Base-by-base conservation (phyloP, 306 rosid genomes). In the Canavalia gladiata region DNA sequence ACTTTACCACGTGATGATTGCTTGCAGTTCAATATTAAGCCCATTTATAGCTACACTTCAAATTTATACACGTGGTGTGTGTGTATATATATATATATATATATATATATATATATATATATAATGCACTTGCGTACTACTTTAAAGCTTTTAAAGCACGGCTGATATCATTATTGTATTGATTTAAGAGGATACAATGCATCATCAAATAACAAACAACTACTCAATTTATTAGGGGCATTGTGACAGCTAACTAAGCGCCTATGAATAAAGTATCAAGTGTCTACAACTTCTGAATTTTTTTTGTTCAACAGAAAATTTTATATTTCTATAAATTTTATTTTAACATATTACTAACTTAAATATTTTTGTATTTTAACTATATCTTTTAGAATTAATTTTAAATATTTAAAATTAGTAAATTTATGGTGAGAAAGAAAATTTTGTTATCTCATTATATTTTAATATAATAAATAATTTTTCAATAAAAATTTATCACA, bases 191-290 rank as follows among this genome's bases (percentile, higher is more conserved):
- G 54, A 39, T 68, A 45, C 4, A n/a, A 12, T 6, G 1, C 65
- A 13, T 0, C 66, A 39, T 11, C 83, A 63, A 77, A 46, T 59
- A 90, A 87, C 88, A 4, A 85, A 80, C 90, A 85, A 77, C 87
- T 1, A 85, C 90, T 68, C 65, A 41, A 87, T 85, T 90, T 87
- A 90, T 79, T 74, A 75, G 54, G 62, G 78, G 81, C 68, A 66
- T 58, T 8, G 47, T 77, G 30, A 55, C 46, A 13, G 5, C 13
- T 65, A 39, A 65, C 11, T n/a, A 43, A 37, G 33, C 7, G 34
- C 9, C 11, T 7, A 6, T n/a, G 2, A 37, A 2, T 4, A 37
- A 4, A 37, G 41, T 37, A 37, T 37, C 4, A 37, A 37, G 41
- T 37, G 41, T 4, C 1, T 37, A 37, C 41, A 2, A 37, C 41